phyloP scores from a whole-genome alignment of 2,329 filamentous ascomycete species.

The Fusarium buxicola region DNA sequence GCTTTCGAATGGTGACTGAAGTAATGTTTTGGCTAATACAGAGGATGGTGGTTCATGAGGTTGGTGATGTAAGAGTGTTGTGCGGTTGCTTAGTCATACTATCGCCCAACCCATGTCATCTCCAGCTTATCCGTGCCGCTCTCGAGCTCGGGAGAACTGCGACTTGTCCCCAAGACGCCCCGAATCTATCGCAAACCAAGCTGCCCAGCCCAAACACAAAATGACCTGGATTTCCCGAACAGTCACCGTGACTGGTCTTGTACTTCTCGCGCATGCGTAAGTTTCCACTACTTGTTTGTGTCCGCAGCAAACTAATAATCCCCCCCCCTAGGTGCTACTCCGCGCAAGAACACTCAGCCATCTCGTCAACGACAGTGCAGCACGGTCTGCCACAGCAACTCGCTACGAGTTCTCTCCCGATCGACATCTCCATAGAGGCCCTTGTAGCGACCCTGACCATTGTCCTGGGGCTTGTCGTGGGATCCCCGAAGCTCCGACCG shows the following conservation, averaged over 20 bases:
- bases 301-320: slow-evolving; percentile 29
- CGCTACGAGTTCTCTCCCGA: slow-evolving; percentile 69
- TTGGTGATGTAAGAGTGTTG: background rate
- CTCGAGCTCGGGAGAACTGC: slow-evolving; percentile 14
- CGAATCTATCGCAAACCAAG: slow-evolving; percentile 15
- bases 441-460: slow-evolving; percentile 82
- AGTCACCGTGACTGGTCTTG: slow-evolving; percentile 78
- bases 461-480: slow-evolving; percentile 83
- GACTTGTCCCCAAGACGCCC: slow-evolving; percentile 38
- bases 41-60: background rate
- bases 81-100: slow-evolving; percentile 40
- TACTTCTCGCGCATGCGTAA: slow-evolving; percentile 90
- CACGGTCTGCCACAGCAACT: slow-evolving; percentile 57
- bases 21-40: background rate
- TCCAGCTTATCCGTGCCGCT: background rate
- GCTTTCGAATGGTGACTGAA: background rate
- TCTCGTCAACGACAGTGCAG: slow-evolving; percentile 68
- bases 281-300: slow-evolving; percentile 46
- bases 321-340: slow-evolving; percentile 83
- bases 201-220: slow-evolving; percentile 26
- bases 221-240: slow-evolving; percentile 81
- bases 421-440: slow-evolving; percentile 90
- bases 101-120: slow-evolving; percentile 13
- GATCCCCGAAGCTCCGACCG: slow-evolving; percentile 82
- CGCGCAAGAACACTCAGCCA: slow-evolving; percentile 87